These are phyloP conservation scores for Xylariaceae sp. DNA, from an alignment of 2,329 filamentous ascomycete genomes.

Conservation along the genomic window DNA sequence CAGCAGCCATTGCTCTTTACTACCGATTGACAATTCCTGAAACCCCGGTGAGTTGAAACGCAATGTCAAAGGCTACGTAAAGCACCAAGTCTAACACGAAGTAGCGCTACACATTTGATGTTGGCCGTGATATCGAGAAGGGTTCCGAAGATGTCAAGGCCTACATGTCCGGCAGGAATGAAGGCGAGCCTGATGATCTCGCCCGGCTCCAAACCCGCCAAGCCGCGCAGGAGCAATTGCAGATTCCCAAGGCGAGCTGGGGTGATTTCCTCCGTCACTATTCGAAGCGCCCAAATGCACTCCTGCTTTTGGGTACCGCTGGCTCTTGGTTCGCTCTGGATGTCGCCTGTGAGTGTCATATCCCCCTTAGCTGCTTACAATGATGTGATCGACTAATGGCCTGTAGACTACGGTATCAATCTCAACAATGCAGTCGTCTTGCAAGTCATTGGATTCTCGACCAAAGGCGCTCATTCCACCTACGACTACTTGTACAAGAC, in stretches of 20 bases:
- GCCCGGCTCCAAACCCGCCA: constrained; percentile 57
- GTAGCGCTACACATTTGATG: constrained; percentile 77
- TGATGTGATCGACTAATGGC: constrained; percentile 14
- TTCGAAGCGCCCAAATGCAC: constrained; percentile 66
- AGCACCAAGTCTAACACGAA: constrained; percentile 6
- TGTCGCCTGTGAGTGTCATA: constrained; percentile 44
- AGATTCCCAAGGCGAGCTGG: constrained; percentile 69
- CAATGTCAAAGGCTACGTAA: background rate
- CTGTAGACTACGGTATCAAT: constrained; percentile 59
- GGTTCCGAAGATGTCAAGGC: constrained; percentile 69
- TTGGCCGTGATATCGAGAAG: constrained; percentile 71
- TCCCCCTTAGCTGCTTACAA: too few species aligned
- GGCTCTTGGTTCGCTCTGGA: constrained; percentile 73
- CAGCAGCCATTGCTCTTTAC: constrained; percentile 78
- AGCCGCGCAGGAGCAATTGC: constrained; percentile 52
- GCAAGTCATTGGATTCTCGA: constrained; percentile 67
- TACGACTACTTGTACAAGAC: constrained; percentile 72
- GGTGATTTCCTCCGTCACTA: constrained; percentile 71
- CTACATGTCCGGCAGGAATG: constrained; percentile 65
- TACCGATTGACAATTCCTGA: constrained; percentile 79
- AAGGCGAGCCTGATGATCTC: constrained; percentile 66
- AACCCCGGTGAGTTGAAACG: constrained; percentile 53
- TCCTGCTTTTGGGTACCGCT: constrained; percentile 73
- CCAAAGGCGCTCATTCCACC: constrained; percentile 49
- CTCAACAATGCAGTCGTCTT: constrained; percentile 76